Evolutionary conservation across 331 rosid genomes (phyloP), one percentile per base, ranked within the genome.

Genomic region (Arachis monticola): DNA sequence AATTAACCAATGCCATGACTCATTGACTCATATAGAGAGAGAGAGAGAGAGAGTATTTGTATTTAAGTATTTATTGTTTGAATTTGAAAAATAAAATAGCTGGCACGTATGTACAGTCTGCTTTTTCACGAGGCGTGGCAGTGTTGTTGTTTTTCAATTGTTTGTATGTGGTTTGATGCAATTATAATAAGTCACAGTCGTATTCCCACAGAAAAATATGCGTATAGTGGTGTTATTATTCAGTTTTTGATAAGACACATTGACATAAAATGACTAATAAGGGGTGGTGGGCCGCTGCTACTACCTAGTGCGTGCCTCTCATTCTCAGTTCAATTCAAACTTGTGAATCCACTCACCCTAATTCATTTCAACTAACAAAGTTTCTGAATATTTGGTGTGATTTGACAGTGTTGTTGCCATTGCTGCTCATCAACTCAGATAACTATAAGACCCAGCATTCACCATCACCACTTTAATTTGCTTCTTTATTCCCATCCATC

Each of bases 161-260:
- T 81, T 46, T 56, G 69, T 65, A 53, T 45, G 63, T 74, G 13
- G 38, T 9, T 12, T 45, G 2, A 64, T 57, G 0, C 58, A 35
- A 73, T 69, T 27, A 75, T 46, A 74, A 69, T 69, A 63, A 73
- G 75, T 80, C 80, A 67, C 5, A 63, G 50, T 63, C 40, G 40
- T 35, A 35, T 35, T 35, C 80, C 73, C 84, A 64, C 81, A 70
- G 47, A 65, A 58, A 82, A 72, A 52, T 41, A 79, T 46, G 70
- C 63, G 52, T 47, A 55, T 38, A 46, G 50, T 40, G 60, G 62
- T 60, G 50, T 70, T 80, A 35, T 40, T 11, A 13, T 67, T 67
- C 31, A 60, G 67, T 62, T 71, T 55, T 81, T 60, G 85, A 85
- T 45, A 81, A 77, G 88, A 83, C 88, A 81, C 22, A 51, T 78